Evolutionary conservation across 164 flowering plant genomes (phyloP), one percentile per base, ranked within the genome.

Genomic region (Stephania japonica): DNA sequence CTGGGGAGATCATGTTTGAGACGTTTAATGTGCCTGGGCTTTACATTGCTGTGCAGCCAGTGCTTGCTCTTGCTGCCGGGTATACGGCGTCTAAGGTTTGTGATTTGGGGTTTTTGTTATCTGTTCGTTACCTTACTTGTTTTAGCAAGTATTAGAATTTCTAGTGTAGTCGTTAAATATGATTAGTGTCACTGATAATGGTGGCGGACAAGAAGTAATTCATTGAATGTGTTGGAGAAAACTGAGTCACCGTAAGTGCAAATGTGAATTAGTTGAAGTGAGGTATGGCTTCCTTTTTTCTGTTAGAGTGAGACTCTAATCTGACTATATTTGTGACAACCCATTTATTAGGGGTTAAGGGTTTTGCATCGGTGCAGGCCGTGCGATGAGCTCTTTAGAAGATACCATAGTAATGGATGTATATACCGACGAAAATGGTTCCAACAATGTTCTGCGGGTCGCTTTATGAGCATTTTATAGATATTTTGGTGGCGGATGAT

Each of bases 1-100:
- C 97, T 1, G 98, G 98, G 25, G 99, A 96, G 81, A 96, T 96
- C 69, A 93, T 96, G 99, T 96, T 93, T 59, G 99, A 96, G 88
- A 96, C 99, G 0, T 93, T 96, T 73, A 96, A 96, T 88, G 94
- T 96, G 72, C 99, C 99, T 1, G 99, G 99, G 41, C 97, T 96
- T 72, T 96, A 96, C 75, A 92, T 96, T 70, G 98, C 95, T 0
- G 97, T 93, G 73, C 97, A 96, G 84, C 97, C 98, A 0, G 99
- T 96, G 78, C 97, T 93, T 59, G 97, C 99, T 56, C 89, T 96
- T 71, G 98, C 99, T 23, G 98, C 99, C 75, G 98, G 99, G 7
- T 93, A 96, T 81, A 96, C 97, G 1, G 88, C 97, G 72, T 87
- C 97, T 38, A 93, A 93, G 99, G 99, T 95, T 80, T 71, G 91